Base-by-base conservation (phyloP, 352 stramenopile genomes). In the Globisporangium spinosum region DNA sequence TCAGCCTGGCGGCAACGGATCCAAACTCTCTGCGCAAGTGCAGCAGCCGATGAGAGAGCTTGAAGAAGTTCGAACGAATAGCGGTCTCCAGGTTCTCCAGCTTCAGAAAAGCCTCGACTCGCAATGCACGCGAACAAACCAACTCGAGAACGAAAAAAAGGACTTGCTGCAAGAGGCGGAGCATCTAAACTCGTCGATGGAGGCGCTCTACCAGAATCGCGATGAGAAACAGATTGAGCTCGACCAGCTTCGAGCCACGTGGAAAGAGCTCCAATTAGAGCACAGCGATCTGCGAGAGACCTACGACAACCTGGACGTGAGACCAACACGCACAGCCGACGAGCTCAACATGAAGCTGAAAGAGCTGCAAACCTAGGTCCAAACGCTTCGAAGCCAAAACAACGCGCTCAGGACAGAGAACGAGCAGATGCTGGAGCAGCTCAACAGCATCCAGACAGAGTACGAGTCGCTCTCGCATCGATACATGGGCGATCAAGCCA, bases 161-260 rank as follows among this genome's bases (percentile, higher is more conserved):
- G 82, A 93, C 47, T 67, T 93, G 29, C 68, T 93, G 3, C 74
- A 82, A 17, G 85, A 93, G 74, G 82, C 82, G 1, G 81, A 88
- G 34, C 73, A 82, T 9, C 69, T 91, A 35, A 93, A 90, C 56
- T 45, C 57, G 20, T 83, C 76, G 23, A 70, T 90, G 70, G 82
- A 90, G 57, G 55, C 63, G 3, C 69, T 89, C 13, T 90, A 89
- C 54, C 74, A 79, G 64, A 60, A 63, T 2, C 79, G 80, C 25
- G 86, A 83, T 34, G 76, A 82, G 25, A 79, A 82, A 61, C 80
- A 91, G 27, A 58, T 85, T 3, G 82, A 93, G 43, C 58, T 89
- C 1, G 85, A 93, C 59, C 78, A 88, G 62, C 35, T 89, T 7
- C 76, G 79, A 57, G 61, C 70, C 1, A 77, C 60, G 0, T 87